Percentiles rank a stretch among this genome's conserved stretches.
Conservation (phyloP, 352 stramenopile species). For the Globisporangium middletonii region DNA sequence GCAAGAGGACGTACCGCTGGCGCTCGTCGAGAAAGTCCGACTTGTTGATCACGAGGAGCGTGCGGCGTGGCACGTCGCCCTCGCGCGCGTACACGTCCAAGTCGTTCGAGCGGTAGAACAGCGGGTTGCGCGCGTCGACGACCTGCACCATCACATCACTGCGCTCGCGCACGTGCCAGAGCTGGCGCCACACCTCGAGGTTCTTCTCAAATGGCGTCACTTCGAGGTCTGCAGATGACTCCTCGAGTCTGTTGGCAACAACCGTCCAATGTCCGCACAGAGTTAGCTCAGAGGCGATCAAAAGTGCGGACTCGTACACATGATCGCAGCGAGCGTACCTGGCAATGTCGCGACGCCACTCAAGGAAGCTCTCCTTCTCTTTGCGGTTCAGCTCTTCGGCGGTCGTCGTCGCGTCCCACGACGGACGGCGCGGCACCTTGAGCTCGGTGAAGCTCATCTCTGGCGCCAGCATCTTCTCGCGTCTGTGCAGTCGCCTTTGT, state of each 20-base stretch:
- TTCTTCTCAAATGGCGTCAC: constrained; percentile 99
- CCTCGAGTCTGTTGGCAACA: constrained; percentile 42
- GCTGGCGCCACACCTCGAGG: constrained; percentile 98
- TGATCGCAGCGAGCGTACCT: constrained; percentile 28
- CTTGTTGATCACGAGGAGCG: constrained; percentile 99
- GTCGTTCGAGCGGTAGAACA: constrained; percentile 97
- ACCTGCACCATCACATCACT: constrained; percentile 98
- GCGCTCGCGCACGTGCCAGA: constrained; percentile 98
- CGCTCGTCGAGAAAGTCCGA: constrained; percentile 95
- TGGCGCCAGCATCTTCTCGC: constrained; percentile 43
- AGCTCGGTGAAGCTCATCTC: constrained; percentile 94
- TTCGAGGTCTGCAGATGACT: constrained; percentile 69
- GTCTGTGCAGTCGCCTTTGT: constrained; percentile 19
- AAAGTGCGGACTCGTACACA: background rate
- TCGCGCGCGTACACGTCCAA: constrained; percentile 94
- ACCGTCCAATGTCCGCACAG: background rate
- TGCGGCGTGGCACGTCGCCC: constrained; percentile 82
- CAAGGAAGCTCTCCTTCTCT: constrained; percentile 98
- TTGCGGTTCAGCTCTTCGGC: constrained; percentile 91
- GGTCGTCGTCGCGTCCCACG: constrained; percentile 94
- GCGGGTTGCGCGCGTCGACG: constrained; percentile 97
- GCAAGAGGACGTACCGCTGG: constrained; percentile 63
- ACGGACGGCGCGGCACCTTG: constrained; percentile 93
- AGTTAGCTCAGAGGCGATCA: background rate
- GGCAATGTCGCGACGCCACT: constrained; percentile 96